Evolutionary conservation across 805 yeast genomes (phyloP), one percentile per base, ranked within the genome.

Genomic region (Ogataea naganishii): DNA sequence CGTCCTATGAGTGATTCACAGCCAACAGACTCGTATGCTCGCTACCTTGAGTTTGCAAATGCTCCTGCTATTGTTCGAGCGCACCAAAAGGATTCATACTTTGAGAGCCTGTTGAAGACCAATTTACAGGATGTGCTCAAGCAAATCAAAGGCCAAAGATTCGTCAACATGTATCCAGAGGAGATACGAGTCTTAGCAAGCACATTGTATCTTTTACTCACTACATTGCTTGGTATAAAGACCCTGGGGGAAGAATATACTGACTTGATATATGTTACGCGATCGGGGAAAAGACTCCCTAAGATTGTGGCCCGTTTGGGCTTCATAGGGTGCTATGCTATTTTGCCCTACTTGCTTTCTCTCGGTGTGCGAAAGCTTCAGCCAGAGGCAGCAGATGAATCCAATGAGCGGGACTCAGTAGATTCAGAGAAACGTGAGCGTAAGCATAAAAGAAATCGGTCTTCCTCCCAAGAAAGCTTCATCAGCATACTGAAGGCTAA

Each of bases 171-270:
- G 4, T 69, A 78, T 41, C 70, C 80, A 2, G 67, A 71, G 25
- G 83, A 78, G 41, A 61, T 86, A 10, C 58, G 76, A 1, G 65
- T 73, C 0, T 48, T 62, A 2, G 71, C 80, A 7, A 75, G 76
- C 30, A 51, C 77, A 1, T 25, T 78, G 1, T 89, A 89, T 47
- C 60, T 84, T n/a, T 52, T 67, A 2, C 56, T 83, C 14, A 89
- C 96, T 0, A 88, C 96, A 0, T 56, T 80, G 10, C 35, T 72
- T 5, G 89, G 89, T 0, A 71, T 82, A 2, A 65, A 89, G 31
- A 89, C 97, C 0, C 57, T 92, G 17, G 98, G 98, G 1, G 97
- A 89, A 49, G 96, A 89, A 55, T 89, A 89, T 53, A 86, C 86
- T 10, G 95, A 89, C 51, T 56, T 84, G 32, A 54, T 74, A 6